Conservation (phyloP, 805 yeast species). For the Lipomyces orientalis region DNA sequence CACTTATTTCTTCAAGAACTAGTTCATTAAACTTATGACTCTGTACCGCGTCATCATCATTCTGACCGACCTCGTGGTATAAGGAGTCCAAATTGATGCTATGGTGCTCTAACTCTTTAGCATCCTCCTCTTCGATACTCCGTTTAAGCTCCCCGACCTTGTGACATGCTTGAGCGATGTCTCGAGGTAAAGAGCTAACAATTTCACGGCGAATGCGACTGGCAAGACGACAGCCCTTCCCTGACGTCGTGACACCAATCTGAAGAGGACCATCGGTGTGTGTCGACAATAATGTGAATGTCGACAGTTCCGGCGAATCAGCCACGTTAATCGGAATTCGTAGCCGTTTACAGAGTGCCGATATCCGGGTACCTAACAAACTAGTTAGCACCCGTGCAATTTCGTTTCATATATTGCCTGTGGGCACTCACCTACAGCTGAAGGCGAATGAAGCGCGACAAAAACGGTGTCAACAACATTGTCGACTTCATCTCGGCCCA, state of each 20-base stretch:
- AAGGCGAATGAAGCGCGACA: slow-evolving; percentile 54
- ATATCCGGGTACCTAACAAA: slow-evolving; percentile 51
- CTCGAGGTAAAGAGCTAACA: slow-evolving; percentile 63
- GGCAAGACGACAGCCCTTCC: slow-evolving; percentile 89
- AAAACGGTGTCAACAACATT: slow-evolving; percentile 77
- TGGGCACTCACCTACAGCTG: slow-evolving; percentile 13
- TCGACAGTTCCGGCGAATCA: slow-evolving; percentile 72
- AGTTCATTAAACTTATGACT: slow-evolving; percentile 63
- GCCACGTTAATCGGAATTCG: slow-evolving; percentile 85
- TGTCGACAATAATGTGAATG: slow-evolving; percentile 78
- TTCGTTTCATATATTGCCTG: neutral
- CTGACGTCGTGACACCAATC: slow-evolving; percentile 81
- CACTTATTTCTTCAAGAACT: slow-evolving; percentile 61
- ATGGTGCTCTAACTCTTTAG: slow-evolving; percentile 42
- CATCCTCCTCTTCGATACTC: slow-evolving; percentile 60
- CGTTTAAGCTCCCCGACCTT: slow-evolving; percentile 71
- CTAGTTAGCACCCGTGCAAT: neutral
- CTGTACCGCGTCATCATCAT: slow-evolving; percentile 74
- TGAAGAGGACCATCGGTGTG: slow-evolving; percentile 75
- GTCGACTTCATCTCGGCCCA: slow-evolving; percentile 69
- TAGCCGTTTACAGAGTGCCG: slow-evolving; percentile 57
- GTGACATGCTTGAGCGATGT: slow-evolving; percentile 70
- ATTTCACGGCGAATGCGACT: slow-evolving; percentile 78
- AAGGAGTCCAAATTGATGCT: slow-evolving; percentile 15
- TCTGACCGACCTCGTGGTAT: slow-evolving; percentile 52